phyloP scores from a whole-genome alignment of 1,284 basidiomycete genomes.

The Ceratorhiza oryzae-sativae region DNA sequence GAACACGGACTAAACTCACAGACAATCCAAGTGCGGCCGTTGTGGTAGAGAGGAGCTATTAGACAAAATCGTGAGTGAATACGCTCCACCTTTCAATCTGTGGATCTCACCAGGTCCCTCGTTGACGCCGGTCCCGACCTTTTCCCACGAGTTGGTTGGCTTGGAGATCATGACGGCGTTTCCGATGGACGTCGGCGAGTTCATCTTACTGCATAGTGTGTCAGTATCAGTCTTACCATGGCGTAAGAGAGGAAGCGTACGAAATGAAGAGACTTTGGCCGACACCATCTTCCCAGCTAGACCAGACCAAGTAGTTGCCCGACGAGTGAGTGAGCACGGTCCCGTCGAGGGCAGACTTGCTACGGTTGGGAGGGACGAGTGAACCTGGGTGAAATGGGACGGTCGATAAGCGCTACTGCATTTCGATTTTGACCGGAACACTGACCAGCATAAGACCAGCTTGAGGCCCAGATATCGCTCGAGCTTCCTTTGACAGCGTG shows the following conservation, averaged over 20 bases:
- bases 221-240: too few relatives aligned
- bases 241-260: neutral
- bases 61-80: too few relatives aligned
- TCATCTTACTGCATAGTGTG: neutral
- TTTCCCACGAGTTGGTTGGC: constrained; percentile 35
- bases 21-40: constrained; percentile 38
- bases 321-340: constrained; percentile 14
- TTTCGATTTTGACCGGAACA: neutral
- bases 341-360: constrained; percentile 8
- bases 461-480: constrained; percentile 32
- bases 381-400: neutral
- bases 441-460: constrained; percentile 8
- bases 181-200: constrained; percentile 6
- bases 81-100: too few relatives aligned
- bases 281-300: constrained; percentile 2
- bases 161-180: neutral
- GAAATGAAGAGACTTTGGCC: constrained; percentile 36
- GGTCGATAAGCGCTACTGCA: neutral
- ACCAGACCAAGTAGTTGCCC: constrained; percentile 31
- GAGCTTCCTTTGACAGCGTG: constrained; percentile 13
- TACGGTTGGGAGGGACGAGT: neutral
- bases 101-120: constrained; percentile 25
- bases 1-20: constrained; percentile 21
- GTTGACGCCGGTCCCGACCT: neutral
- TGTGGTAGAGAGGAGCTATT: too few relatives aligned